A percentile compares a stretch with the other conserved stretches of the same genome.
phyloP scores from a whole-genome alignment of 768 basidiomycete species.

The Rhizopogon vesiculosus region DNA sequence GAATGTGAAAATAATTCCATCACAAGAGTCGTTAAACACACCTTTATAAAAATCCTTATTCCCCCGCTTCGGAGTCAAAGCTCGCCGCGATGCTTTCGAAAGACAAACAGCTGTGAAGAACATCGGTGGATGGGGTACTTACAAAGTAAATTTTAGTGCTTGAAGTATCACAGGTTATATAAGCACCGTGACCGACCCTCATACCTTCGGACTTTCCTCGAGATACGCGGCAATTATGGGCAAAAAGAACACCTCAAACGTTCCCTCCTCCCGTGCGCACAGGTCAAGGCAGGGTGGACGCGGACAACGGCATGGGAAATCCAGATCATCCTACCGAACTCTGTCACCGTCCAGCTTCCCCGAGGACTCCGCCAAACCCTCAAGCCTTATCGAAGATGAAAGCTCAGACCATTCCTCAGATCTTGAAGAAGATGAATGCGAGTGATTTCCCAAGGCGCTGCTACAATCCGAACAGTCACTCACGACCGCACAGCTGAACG shows the following conservation, averaged over 20 bases:
- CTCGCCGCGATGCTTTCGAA: conserved; percentile 80
- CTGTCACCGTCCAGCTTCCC: background rate
- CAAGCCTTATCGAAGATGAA: conserved; percentile 48
- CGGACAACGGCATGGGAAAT: background rate
- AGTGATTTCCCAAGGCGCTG: conserved; percentile 13
- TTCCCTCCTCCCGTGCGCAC: background rate
- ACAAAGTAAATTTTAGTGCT: no score
- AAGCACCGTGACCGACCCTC: background rate
- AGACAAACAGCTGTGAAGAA: conserved; percentile 61
- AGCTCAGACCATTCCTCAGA: conserved; percentile 31
- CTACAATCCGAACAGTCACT: background rate
- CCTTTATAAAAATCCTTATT: conserved; percentile 99
- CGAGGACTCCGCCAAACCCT: conserved; percentile 41
- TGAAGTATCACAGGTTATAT: background rate
- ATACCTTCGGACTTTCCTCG: background rate
- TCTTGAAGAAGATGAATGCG: conserved; percentile 21
- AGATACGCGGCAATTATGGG: background rate
- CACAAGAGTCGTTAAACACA: conserved; percentile 20
- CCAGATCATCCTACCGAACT: background rate
- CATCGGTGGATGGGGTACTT: conserved; percentile 35
- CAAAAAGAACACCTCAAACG: conserved; percentile 1
- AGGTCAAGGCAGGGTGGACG: conserved; percentile 1
- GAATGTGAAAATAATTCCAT: background rate
- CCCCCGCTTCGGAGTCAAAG: conserved; percentile 80
- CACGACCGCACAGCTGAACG: conserved; percentile 1